Evolutionary conservation across 1,284 basidiomycete species (phyloP).

Genomic region (Prillingera fragicola): DNA sequence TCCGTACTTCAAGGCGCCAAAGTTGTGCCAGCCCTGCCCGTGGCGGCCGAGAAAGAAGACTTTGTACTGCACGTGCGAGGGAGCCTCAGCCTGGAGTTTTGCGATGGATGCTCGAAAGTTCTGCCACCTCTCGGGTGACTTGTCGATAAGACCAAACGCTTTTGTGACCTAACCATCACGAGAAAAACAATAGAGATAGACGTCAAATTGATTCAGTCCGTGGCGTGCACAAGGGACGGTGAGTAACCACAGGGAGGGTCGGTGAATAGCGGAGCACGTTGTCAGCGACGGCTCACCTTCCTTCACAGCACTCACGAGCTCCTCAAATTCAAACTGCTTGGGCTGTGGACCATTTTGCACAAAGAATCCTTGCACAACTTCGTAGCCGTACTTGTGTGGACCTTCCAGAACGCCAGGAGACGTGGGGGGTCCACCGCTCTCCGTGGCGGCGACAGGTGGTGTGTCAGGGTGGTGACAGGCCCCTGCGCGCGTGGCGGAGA

Average conservation of each 20-base stretch:
- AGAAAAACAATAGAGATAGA: too few species aligned
- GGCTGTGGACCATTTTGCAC: constrained; percentile 35
- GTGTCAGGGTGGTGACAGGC: constrained; percentile 17
- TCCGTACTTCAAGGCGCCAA: constrained; percentile 67
- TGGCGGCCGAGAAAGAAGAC: constrained; percentile 46
- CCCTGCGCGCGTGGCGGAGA: too few species aligned
- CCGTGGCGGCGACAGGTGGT: constrained; percentile 35
- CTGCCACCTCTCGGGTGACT: constrained; percentile 35
- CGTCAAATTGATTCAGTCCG: too few species aligned
- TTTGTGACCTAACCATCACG: too few species aligned
- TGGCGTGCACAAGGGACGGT: too few species aligned
- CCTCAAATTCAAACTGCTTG: constrained; percentile 32
- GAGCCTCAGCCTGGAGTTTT: constrained; percentile 33
- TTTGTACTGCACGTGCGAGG: constrained; percentile 41
- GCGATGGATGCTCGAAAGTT: constrained; percentile 33
- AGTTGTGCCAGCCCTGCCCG: constrained; percentile 48
- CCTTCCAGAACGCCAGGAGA: constrained; percentile 24
- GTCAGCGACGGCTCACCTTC: too few species aligned
- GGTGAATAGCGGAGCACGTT: too few species aligned
- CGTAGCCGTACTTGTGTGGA: constrained; percentile 31
- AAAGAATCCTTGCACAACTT: constrained; percentile 40
- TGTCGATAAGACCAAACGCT: constrained; percentile 42
- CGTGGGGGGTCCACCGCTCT: constrained; percentile 30
- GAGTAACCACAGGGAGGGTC: too few species aligned
- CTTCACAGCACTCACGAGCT: constrained; percentile 35